Evolutionary conservation across 176 grass and related monocot genomes (phyloP).

Genomic region (Oropetium thomaeum): DNA sequence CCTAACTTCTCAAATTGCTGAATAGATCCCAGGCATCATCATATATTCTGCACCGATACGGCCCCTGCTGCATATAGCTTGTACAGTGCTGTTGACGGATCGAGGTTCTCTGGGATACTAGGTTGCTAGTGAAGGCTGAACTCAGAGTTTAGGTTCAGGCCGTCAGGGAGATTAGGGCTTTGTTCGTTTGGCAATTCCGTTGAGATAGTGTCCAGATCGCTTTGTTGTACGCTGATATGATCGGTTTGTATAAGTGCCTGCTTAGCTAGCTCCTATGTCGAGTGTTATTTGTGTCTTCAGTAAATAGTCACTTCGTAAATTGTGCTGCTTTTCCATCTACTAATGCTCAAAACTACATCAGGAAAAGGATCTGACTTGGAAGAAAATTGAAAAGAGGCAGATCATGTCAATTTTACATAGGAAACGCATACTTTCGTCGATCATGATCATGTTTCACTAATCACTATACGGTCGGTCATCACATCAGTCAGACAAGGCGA

Average conservation of each 20-base stretch:
- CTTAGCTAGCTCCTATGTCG: background rate
- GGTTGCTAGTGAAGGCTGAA: background rate
- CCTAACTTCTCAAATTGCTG: background rate
- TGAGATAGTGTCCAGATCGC: background rate
- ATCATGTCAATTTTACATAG: background rate
- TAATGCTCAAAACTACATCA: background rate
- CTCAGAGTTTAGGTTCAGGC: background rate
- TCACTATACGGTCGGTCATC: background rate
- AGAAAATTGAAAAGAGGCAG: background rate
- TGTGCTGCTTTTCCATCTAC: background rate
- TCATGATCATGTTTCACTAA: background rate
- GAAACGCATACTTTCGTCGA: background rate
- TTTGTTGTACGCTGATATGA: background rate
- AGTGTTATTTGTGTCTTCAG: background rate
- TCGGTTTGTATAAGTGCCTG: background rate
- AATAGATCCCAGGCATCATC: background rate
- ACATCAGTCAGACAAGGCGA: too few relatives aligned
- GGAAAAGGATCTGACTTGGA: background rate
- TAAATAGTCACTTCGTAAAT: background rate
- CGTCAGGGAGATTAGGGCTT: background rate
- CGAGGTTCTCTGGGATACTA: background rate
- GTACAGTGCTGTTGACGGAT: constrained; percentile 1
- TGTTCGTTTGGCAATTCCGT: background rate
- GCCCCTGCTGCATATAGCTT: constrained; percentile 10
- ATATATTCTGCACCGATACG: background rate